Evolutionary conservation across 2,329 filamentous ascomycete genomes (phyloP).

Genomic region (Cercospora canescens): DNA sequence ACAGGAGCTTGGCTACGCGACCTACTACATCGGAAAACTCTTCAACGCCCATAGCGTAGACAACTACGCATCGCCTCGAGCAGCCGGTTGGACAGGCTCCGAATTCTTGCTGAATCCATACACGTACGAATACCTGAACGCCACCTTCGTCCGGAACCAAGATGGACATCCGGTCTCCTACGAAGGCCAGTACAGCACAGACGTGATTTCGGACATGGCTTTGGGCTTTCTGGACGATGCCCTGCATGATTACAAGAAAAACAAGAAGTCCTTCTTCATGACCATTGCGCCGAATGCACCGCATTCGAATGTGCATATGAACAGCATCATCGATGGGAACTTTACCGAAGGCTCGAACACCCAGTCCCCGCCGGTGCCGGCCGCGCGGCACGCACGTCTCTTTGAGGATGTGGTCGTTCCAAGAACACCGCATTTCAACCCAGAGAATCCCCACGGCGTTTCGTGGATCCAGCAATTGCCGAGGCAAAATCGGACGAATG

Average conservation of each 20-base stretch:
- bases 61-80: conserved; percentile 62
- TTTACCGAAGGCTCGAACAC: conserved; percentile 27
- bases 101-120: conserved; percentile 55
- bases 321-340: conserved; percentile 36
- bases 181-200: conserved; percentile 57
- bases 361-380: conserved; percentile 55
- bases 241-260: conserved; percentile 38
- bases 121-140: conserved; percentile 69
- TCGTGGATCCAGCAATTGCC: conserved; percentile 49
- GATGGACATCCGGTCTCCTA: conserved; percentile 55
- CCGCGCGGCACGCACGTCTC: conserved; percentile 61
- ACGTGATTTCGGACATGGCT: conserved; percentile 61
- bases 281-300: conserved; percentile 66
- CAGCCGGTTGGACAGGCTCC: conserved; percentile 61
- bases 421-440: conserved; percentile 66
- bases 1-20: conserved; percentile 67
- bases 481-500: conserved; percentile 46
- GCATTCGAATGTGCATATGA: conserved; percentile 56
- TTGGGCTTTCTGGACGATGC: conserved; percentile 64
- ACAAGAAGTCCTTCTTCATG: conserved; percentile 63
- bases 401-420: conserved; percentile 63
- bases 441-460: conserved; percentile 46
- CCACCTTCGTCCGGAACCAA: conserved; percentile 62
- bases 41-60: conserved; percentile 64
- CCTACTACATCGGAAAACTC: conserved; percentile 73